Evolutionary conservation across 2,329 filamentous ascomycete species (phyloP).

Genomic region (Aureobasidium namibiae): DNA sequence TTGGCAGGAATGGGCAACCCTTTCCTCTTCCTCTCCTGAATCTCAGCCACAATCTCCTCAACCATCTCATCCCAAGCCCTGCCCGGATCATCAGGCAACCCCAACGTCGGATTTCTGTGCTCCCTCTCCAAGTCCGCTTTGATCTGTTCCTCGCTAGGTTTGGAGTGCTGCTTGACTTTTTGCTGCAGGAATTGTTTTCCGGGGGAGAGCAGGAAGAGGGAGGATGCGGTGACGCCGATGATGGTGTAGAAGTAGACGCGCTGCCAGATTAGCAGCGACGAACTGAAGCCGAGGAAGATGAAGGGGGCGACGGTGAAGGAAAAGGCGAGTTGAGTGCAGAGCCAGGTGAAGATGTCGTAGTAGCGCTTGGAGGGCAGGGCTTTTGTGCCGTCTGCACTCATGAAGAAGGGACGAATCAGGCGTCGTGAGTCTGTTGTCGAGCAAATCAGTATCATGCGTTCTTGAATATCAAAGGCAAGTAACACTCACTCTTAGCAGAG

Average conservation of each 20-base stretch:
- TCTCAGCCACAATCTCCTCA: slow-evolving; percentile 63
- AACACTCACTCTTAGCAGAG: slow-evolving; percentile 74
- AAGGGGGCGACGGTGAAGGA: slow-evolving; percentile 80
- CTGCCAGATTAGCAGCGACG: slow-evolving; percentile 68
- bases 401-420: slow-evolving; percentile 83
- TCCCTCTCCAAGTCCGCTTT: slow-evolving; percentile 28
- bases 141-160: slow-evolving; percentile 23
- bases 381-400: slow-evolving; percentile 64
- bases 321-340: slow-evolving; percentile 74
- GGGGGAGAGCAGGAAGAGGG: slow-evolving; percentile 73
- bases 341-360: slow-evolving; percentile 71
- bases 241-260: slow-evolving; percentile 85
- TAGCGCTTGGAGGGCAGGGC: slow-evolving; percentile 67
- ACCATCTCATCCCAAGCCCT: slow-evolving; percentile 71
- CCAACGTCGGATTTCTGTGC: slow-evolving; percentile 44
- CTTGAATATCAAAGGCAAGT: background rate
- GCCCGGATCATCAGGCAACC: slow-evolving; percentile 68
- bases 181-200: slow-evolving; percentile 48
- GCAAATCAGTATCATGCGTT: background rate
- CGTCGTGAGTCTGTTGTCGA: slow-evolving; percentile 67
- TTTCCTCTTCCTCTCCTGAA: slow-evolving; percentile 50
- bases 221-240: slow-evolving; percentile 54
- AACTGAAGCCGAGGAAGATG: slow-evolving; percentile 64
- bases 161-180: slow-evolving; percentile 30
- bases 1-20: slow-evolving; percentile 39